Base-by-base conservation (phyloP, 345 rosid genomes). In the Salix brachista region DNA sequence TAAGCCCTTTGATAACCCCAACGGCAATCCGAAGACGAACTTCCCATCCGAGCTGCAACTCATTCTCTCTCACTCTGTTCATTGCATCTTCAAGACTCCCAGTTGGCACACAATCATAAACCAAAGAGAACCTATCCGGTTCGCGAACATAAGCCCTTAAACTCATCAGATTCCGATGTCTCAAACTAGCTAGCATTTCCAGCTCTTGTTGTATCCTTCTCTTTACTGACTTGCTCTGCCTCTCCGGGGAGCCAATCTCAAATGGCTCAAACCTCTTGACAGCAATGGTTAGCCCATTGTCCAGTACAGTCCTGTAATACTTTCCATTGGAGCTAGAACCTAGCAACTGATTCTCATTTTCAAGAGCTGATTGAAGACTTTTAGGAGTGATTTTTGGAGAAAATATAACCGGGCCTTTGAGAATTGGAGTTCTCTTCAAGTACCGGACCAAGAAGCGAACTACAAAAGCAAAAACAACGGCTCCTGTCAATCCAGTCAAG, bases 401-500 rank as follows among this genome's bases (percentile, higher is more conserved):
- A 79, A 95, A 91, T 44, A 92, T 85, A 4, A 95, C 99, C 8
- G 98, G 98, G 12, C 99, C 99, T 84, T 89, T 93, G 82, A 95
- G 93, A 61, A 93, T 87, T 70, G 98, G 99, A 2, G 98, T 90
- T 76, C 84, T 82, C 84, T 79, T 90, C 81, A 95, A 86, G 91
- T 84, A 95, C 19, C 82, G 82, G 71, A 90, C 84, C 12, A 88
- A 70, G 85, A 76, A 76, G 61, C 89, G 87, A 61, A 93, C 83
- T 8, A 88, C 69, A 69, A 84, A 88, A 62, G 94, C 98, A 73
- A 88, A 78, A 46, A 86, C 77, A 74, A 89, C 3, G 54, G 96
- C 90, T 8, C 86, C 89, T 39, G 82, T 50, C 72, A 89, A 74
- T 12, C 96, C 98, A 0, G 94, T 92, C 25, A 91, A 46, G 26